These are phyloP conservation scores for Colletotrichum sp. DNA, from an alignment of 2,329 filamentous ascomycete species.

Conservation along the genomic window DNA sequence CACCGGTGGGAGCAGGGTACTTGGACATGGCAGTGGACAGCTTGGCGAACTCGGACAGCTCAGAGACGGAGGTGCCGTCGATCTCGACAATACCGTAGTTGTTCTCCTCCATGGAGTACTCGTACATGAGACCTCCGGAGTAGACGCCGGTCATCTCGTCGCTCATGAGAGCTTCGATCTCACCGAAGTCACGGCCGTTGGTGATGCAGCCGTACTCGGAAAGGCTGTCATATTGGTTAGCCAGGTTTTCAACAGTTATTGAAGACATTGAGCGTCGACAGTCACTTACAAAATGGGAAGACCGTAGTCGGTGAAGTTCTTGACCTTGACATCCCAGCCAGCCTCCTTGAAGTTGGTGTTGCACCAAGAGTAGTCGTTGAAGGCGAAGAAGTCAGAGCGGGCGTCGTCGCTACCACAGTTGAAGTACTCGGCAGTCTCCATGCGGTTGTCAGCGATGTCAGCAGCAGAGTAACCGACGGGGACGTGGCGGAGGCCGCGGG, in stretches of 20 bases:
- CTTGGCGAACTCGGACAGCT: conserved; percentile 66
- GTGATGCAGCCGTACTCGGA: conserved; percentile 93
- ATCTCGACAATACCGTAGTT: conserved; percentile 82
- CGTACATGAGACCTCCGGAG: conserved; percentile 95
- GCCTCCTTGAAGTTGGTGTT: conserved; percentile 72
- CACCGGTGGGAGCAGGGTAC: conserved; percentile 56
- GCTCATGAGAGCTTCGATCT: conserved; percentile 81
- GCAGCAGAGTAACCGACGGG: conserved; percentile 81
- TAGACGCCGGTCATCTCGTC: conserved; percentile 86
- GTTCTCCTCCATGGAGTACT: conserved; percentile 84
- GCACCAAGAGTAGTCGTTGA: conserved; percentile 92
- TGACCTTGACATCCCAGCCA: conserved; percentile 88
- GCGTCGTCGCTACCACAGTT: conserved; percentile 88
- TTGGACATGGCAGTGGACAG: conserved; percentile 53
- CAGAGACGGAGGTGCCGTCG: conserved; percentile 56
- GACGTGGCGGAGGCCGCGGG: conserved; percentile 65
- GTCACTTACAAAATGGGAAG: conserved; percentile 75
- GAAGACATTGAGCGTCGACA: neutral
- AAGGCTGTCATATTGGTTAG: conserved; percentile 49
- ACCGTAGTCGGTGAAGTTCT: conserved; percentile 86
- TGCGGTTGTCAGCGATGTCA: conserved; percentile 84
- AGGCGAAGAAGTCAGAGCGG: conserved; percentile 87
- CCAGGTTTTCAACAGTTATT: neutral
- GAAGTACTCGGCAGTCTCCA: conserved; percentile 89
- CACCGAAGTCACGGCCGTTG: conserved; percentile 81